phyloP scores from a whole-genome alignment of 2,329 filamentous ascomycete genomes.

The Pseudogymnoascus sp. region DNA sequence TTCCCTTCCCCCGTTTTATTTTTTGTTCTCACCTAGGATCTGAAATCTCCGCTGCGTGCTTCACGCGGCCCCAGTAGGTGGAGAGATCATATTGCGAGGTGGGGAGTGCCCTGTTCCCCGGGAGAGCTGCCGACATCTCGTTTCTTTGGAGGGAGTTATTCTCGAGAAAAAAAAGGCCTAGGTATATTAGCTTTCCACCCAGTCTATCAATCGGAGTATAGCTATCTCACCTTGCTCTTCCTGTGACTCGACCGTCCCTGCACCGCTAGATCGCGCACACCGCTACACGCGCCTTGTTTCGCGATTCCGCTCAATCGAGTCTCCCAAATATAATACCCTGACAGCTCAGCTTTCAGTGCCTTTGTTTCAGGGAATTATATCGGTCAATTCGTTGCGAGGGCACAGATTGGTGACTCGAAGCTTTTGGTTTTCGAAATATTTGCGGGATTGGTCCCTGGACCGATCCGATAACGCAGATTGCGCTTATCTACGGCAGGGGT shows the following conservation, averaged over 20 bases:
- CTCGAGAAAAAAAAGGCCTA: not conserved
- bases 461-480: constrained; percentile 1
- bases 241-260: not conserved
- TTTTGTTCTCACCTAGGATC: constrained; percentile 71
- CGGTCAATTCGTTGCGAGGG: not conserved
- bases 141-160: not conserved
- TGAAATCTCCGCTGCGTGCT: constrained; percentile 78
- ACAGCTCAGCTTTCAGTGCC: not conserved
- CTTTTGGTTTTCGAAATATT: not conserved
- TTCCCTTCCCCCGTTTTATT: not conserved
- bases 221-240: not conserved
- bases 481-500: not conserved
- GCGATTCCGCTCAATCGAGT: not conserved
- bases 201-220: not conserved
- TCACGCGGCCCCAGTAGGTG: constrained; percentile 92
- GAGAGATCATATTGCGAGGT: constrained; percentile 84
- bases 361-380: not conserved
- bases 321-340: not conserved
- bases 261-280: not conserved
- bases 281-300: not conserved
- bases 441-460: not conserved
- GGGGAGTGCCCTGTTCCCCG: constrained; percentile 70
- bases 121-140: constrained; percentile 56
- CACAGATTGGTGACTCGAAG: not conserved
- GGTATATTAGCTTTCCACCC: not conserved